A percentile compares a stretch with the other conserved stretches of the same genome.
phyloP scores from a whole-genome alignment of 192 early-diverging fungal species.

The Backusella circina region DNA sequence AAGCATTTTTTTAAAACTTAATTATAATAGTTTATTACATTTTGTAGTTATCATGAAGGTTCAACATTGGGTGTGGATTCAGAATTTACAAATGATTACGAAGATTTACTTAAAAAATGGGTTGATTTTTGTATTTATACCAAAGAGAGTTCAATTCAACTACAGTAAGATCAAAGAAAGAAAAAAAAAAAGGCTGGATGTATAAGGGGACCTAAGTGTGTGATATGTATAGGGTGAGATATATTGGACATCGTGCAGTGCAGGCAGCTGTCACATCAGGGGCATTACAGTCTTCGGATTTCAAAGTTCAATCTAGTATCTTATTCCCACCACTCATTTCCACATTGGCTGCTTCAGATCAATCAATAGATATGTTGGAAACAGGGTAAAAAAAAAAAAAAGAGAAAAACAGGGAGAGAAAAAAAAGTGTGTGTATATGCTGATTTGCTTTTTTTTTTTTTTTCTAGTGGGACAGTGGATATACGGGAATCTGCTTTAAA shows the following conservation, averaged over 20 bases:
- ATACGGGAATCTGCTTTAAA: background rate
- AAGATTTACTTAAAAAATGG: slow-evolving; percentile 52
- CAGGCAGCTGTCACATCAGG: slow-evolving; percentile 58
- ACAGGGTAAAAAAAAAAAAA: background rate
- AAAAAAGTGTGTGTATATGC: background rate
- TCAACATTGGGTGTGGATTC: slow-evolving; percentile 67
- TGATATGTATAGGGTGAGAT: slow-evolving; percentile 18
- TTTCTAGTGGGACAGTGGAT: background rate
- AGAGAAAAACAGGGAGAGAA: background rate
- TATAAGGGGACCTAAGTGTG: background rate
- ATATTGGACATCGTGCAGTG: slow-evolving; percentile 60
- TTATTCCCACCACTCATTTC: slow-evolving; percentile 52
- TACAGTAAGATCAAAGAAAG: slow-evolving; percentile 27
- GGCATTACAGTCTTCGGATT: slow-evolving; percentile 59
- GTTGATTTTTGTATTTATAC: slow-evolving; percentile 39
- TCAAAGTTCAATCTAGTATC: slow-evolving; percentile 56
- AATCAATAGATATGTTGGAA: background rate
- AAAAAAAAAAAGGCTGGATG: background rate
- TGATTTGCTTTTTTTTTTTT: background rate
- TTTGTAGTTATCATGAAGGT: slow-evolving; percentile 69
- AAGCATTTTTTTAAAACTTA: background rate
- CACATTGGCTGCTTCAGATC: slow-evolving; percentile 9
- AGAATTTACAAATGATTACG: slow-evolving; percentile 55
- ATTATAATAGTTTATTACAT: slow-evolving; percentile 57
- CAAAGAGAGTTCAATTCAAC: background rate